phyloP scores from a whole-genome alignment of 1,284 basidiomycete genomes.

The Malassezia obtusa region DNA sequence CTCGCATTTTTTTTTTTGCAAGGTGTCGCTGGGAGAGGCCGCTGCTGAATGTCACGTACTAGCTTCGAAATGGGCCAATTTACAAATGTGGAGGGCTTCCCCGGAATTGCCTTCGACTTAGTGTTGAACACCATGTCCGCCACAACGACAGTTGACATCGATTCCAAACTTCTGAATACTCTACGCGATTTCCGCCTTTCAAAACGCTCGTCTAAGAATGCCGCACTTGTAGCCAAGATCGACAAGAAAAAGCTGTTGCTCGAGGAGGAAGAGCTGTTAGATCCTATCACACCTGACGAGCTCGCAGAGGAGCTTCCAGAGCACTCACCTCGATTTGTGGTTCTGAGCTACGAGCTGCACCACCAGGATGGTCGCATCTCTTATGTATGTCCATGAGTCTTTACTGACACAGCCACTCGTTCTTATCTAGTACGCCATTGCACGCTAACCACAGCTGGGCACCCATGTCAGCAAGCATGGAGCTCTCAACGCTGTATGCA shows the following conservation, averaged over 20 bases:
- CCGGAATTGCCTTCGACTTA: too few species aligned
- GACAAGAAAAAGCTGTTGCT: slow-evolving; percentile 34
- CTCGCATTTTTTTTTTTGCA: neutral
- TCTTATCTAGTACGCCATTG: slow-evolving; percentile 21
- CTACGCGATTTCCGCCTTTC: slow-evolving; percentile 32
- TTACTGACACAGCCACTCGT: slow-evolving; percentile 21
- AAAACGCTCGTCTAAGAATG: slow-evolving; percentile 18
- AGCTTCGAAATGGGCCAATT: slow-evolving; percentile 6
- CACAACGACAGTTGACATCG: slow-evolving; percentile 30
- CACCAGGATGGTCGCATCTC: slow-evolving; percentile 76
- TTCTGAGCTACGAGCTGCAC: slow-evolving; percentile 70
- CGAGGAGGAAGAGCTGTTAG: slow-evolving; percentile 34
- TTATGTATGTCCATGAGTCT: slow-evolving; percentile 49
- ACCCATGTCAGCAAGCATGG: slow-evolving; percentile 31
- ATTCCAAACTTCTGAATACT: slow-evolving; percentile 17
- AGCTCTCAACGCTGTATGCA: slow-evolving; percentile 44
- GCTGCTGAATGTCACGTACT: too few species aligned
- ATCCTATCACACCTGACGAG: slow-evolving; percentile 26
- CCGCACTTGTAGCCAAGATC: slow-evolving; percentile 38
- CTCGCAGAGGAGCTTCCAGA: slow-evolving; percentile 64
- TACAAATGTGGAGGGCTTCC: neutral
- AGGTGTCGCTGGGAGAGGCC: too few species aligned
- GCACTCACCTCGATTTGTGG: slow-evolving; percentile 74
- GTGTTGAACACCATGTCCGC: neutral
- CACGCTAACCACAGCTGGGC: slow-evolving; percentile 33